Percentiles rank a stretch among this genome's conserved stretches.
Conservation (phyloP, 2,329 filamentous ascomycete genomes). For the Xylaria polymorpha region DNA sequence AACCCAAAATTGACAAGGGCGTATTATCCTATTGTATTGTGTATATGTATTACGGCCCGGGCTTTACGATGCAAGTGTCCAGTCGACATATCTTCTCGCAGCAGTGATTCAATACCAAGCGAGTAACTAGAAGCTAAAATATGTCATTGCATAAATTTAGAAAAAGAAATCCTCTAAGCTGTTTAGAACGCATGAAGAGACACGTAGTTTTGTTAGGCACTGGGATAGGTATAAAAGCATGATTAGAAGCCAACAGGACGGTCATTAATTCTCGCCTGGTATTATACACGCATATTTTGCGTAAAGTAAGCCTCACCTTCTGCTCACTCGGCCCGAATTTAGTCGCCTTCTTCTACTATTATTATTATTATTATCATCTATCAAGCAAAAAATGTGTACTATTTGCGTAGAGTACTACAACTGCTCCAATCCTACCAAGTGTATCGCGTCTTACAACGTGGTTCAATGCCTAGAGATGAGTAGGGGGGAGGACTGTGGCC, state of each 20-base stretch:
- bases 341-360: neutral
- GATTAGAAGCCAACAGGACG: neutral
- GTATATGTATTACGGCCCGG: neutral
- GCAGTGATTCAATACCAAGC: slow-evolving; percentile 8
- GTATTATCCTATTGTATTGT: neutral
- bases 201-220: neutral
- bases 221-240: slow-evolving; percentile 11
- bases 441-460: slow-evolving; percentile 1
- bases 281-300: neutral
- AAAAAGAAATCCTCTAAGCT: neutral
- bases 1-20: neutral
- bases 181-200: neutral
- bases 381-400: slow-evolving; percentile 15
- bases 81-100: neutral
- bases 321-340: neutral
- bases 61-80: slow-evolving; percentile 7
- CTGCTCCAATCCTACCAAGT: slow-evolving; percentile 15
- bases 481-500: neutral
- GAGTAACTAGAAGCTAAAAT: neutral
- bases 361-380: neutral
- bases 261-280: neutral
- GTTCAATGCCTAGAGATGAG: neutral
- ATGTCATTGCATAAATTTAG: neutral
- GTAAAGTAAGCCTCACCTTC: neutral
- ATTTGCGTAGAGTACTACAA: slow-evolving; percentile 11